These are phyloP conservation scores for Alternaria novae-zelandiae DNA, from an alignment of 2,329 filamentous ascomycete genomes.

Conservation along the genomic window DNA sequence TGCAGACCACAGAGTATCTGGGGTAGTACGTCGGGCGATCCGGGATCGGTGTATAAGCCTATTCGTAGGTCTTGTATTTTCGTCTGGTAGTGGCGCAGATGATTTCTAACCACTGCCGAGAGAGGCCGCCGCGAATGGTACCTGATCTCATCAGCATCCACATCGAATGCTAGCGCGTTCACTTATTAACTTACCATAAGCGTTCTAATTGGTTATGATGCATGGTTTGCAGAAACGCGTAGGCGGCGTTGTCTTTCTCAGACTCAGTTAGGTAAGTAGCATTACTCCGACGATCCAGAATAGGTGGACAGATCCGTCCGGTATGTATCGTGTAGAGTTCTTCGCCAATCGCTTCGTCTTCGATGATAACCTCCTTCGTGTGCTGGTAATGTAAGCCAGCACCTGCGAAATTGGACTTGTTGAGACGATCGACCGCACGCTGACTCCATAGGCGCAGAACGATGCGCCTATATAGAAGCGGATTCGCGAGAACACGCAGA, in stretches of 20 bases:
- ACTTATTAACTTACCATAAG: background rate
- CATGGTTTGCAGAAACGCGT: background rate
- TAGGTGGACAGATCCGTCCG: background rate
- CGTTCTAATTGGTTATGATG: background rate
- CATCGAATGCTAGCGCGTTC: background rate
- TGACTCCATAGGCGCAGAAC: background rate
- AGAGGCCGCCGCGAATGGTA: background rate
- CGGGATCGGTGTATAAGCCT: background rate
- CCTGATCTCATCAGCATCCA: background rate
- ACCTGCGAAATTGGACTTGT: background rate
- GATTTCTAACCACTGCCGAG: background rate
- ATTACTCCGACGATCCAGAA: background rate
- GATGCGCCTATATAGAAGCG: background rate
- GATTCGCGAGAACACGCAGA: background rate
- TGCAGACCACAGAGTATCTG: background rate
- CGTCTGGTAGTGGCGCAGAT: background rate
- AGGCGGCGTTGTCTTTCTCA: background rate
- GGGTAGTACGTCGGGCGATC: background rate
- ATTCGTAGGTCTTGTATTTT: background rate
- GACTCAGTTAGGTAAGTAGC: background rate
- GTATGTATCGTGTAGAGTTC: background rate
- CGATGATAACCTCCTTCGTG: background rate
- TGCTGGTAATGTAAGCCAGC: background rate
- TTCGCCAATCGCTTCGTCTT: background rate
- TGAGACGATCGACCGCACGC: background rate